Base-by-base conservation (phyloP, 2,329 filamentous ascomycete species). In the Alternaria panax region DNA sequence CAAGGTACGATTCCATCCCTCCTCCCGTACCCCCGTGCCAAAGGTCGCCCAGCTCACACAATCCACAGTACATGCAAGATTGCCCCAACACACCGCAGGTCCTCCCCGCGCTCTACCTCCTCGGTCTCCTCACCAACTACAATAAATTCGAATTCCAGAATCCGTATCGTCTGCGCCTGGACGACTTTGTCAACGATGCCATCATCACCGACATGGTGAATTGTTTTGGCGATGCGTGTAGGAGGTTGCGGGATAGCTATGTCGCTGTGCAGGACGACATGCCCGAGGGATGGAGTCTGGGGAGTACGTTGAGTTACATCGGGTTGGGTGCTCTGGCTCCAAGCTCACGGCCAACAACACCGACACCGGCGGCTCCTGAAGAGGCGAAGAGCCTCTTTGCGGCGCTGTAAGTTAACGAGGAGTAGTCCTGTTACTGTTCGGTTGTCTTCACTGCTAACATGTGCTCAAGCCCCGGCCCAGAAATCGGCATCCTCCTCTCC, bases 121-220 rank as follows among this genome's bases (percentile, higher is more conserved):
- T 97, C 20, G 94, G 94, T 12, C 84, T 98, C 4, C 83, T 99
- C 53, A 91, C 92, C 65, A 99, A 98, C 80, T 98, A 98, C 85
- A 98, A 99, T 85, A 99, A 98, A 78, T 99, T 99, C 73, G 95
- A 99, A 78, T 94, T 96, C 57, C 93, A 97, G 75, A 99, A 99
- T 69, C 94, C 94, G 0, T 99, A 99, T 71, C 90, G 95, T 70
- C 82, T 96, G 63, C 91, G 94, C 27, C 85, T 99, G 16, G 93
- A 94, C 70, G 93, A 98, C 77, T 98, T 98, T 78, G 92, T 97
- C 71, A 97, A 99, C 74, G 93, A 98, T 73, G 82, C 85, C 0
- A 90, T 91, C 2, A 97, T 98, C 70, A 86, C 90, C 60, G 92
- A 92, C 72, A 91, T 97, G 64, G 88, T 96, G 43, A 83, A 83